Evolutionary conservation across 2,329 filamentous ascomycete genomes (phyloP).

Genomic region (Fusarium robinianum): DNA sequence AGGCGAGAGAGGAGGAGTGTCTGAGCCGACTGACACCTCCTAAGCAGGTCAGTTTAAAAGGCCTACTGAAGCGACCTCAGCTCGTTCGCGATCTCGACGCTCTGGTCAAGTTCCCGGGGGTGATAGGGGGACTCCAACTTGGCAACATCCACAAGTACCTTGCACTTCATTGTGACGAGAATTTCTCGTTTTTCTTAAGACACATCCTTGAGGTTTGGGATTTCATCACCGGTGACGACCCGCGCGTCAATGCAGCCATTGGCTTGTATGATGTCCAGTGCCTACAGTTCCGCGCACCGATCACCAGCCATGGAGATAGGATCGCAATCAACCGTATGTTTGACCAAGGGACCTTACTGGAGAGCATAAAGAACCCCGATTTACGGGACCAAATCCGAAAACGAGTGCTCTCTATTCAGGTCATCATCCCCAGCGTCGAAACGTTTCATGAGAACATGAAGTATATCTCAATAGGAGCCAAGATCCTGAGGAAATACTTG

Average conservation of each 20-base stretch:
- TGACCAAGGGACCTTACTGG: background rate
- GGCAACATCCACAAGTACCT: conserved; percentile 1
- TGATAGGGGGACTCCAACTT: background rate
- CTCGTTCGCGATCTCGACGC: background rate
- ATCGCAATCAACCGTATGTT: background rate
- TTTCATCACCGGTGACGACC: background rate
- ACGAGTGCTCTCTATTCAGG: background rate
- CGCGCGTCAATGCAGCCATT: background rate
- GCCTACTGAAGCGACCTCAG: background rate
- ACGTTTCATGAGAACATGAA: conserved; percentile 3
- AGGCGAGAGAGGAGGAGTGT: background rate
- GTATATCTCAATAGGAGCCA: background rate
- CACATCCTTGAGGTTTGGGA: background rate
- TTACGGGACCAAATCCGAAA: background rate
- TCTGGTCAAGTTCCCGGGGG: background rate
- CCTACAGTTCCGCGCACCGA: background rate
- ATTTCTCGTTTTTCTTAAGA: background rate
- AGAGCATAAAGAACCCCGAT: background rate
- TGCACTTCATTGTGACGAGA: background rate
- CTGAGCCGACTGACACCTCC: background rate
- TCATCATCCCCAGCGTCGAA: conserved; percentile 1
- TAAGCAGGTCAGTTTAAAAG: conserved; percentile 1
- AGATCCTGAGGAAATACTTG: conserved; percentile 1
- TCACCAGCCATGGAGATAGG: background rate
- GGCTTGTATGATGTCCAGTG: background rate